phyloP scores from a whole-genome alignment of 352 stramenopile genomes.

The Globisporangium apiculatum region DNA sequence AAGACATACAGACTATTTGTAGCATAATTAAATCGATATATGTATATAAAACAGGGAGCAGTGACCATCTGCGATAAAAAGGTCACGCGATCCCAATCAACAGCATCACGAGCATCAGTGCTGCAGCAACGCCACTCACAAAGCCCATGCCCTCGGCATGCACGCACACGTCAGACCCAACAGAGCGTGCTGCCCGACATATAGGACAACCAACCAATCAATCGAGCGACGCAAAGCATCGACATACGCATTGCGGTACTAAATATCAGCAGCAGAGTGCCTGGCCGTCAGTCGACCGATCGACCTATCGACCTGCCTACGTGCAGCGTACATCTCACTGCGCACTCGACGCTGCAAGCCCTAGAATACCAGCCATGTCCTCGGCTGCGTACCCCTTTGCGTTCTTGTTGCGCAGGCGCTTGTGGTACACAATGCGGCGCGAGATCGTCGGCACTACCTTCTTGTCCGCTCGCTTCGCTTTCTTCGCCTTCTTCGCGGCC shows the following conservation, averaged over 20 bases:
- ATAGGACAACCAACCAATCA: no score
- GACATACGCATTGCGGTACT: not conserved
- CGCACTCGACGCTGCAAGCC: conserved; percentile 42
- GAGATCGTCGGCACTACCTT: conserved; percentile 48
- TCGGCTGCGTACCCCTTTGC: conserved; percentile 71
- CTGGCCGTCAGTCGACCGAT: no score
- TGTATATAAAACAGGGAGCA: not conserved
- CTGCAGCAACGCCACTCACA: not conserved
- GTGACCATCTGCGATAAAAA: not conserved
- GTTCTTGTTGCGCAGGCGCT: conserved; percentile 84
- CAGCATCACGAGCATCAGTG: not conserved
- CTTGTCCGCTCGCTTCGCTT: conserved; percentile 46
- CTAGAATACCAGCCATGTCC: conserved; percentile 85
- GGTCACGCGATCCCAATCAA: not conserved
- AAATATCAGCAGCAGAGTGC: not conserved
- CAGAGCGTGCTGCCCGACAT: no score
- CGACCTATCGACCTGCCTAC: not conserved
- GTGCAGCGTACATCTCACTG: not conserved
- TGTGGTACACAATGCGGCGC: conserved; percentile 71
- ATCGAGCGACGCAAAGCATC: not conserved
- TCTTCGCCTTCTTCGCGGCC: conserved; percentile 42
- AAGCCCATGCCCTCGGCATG: not conserved
- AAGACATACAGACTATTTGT: not conserved
- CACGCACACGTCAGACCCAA: no score
- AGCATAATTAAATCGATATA: not conserved